A percentile compares a stretch with the other conserved stretches of the same genome.
These are phyloP conservation scores for Polychaeton citri DNA, from an alignment of 2,329 filamentous ascomycete species.

Conservation along the genomic window DNA sequence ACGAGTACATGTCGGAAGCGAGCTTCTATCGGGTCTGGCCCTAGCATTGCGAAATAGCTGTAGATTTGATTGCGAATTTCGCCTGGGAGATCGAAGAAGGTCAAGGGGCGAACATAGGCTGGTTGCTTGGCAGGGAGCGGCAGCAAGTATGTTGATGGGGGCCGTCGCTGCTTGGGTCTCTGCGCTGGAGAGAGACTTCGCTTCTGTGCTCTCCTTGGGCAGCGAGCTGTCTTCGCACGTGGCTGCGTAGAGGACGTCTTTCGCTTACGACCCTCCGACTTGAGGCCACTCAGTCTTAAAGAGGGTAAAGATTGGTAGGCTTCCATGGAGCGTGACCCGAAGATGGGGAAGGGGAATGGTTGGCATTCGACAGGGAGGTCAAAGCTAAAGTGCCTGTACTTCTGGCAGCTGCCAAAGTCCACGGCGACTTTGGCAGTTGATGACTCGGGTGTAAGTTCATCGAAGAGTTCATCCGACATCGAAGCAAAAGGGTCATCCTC, in stretches of 20 bases:
- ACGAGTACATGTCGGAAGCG: neutral
- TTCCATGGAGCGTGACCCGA: neutral
- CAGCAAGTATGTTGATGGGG: neutral
- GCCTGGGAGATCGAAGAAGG: conserved; percentile 3
- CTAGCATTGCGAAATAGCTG: neutral
- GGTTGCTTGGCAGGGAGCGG: neutral
- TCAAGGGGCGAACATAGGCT: neutral
- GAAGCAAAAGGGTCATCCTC: too few relatives aligned
- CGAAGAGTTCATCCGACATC: too few relatives aligned
- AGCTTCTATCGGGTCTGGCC: neutral
- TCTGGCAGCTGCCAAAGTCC: too few relatives aligned
- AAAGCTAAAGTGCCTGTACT: too few relatives aligned
- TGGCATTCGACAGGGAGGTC: neutral
- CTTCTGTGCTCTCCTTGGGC: neutral
- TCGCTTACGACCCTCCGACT: neutral
- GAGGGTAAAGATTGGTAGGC: neutral
- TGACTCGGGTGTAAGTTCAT: too few relatives aligned
- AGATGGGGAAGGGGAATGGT: neutral
- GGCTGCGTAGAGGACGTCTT: neutral
- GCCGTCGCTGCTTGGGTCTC: neutral
- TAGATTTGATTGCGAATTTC: conserved; percentile 5
- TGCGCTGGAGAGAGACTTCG: neutral
- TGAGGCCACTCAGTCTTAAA: neutral
- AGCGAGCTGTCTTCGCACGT: neutral
- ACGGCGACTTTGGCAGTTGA: too few relatives aligned